A percentile compares a stretch with the other conserved stretches of the same genome.
These are phyloP conservation scores for Neolentinus lepideus DNA, from an alignment of 1,284 basidiomycete species.

Conservation along the genomic window DNA sequence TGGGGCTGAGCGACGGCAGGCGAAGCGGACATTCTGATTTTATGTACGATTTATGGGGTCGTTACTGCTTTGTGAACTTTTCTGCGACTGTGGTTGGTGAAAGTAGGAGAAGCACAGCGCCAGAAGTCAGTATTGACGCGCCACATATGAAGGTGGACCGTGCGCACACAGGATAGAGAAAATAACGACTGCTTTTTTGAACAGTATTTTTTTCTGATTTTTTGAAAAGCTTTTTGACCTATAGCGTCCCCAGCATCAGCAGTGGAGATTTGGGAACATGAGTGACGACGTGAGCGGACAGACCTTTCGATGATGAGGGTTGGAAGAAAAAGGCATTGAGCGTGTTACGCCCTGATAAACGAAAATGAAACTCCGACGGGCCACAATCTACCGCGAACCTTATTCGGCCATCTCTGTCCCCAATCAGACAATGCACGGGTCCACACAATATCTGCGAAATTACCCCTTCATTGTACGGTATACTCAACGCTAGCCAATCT, in stretches of 20 bases:
- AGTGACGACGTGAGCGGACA: slow-evolving; percentile 6
- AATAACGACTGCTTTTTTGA: slow-evolving; percentile 65
- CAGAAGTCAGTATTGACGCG: not conserved
- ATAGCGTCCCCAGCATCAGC: slow-evolving; percentile 11
- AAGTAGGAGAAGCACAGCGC: slow-evolving; percentile 13
- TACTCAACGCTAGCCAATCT: no score
- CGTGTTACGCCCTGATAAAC: slow-evolving; percentile 13
- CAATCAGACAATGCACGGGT: not conserved
- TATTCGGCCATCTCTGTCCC: not conserved
- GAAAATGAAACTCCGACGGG: slow-evolving; percentile 28
- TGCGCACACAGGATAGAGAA: slow-evolving; percentile 60
- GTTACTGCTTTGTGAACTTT: slow-evolving; percentile 85
- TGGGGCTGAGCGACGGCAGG: slow-evolving; percentile 25
- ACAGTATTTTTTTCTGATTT: slow-evolving; percentile 28
- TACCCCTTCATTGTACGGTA: no score
- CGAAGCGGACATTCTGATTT: slow-evolving; percentile 54
- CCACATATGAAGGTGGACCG: slow-evolving; percentile 6
- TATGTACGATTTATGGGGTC: slow-evolving; percentile 49
- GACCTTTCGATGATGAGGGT: slow-evolving; percentile 38
- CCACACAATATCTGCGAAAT: no score
- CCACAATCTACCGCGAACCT: not conserved
- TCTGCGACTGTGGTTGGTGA: slow-evolving; percentile 41
- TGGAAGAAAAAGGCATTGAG: slow-evolving; percentile 22
- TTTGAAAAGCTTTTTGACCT: slow-evolving; percentile 41
- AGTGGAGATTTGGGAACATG: slow-evolving; percentile 1